phyloP scores from a whole-genome alignment of 148 eudicot species.

The Rhododendron ovatum region DNA sequence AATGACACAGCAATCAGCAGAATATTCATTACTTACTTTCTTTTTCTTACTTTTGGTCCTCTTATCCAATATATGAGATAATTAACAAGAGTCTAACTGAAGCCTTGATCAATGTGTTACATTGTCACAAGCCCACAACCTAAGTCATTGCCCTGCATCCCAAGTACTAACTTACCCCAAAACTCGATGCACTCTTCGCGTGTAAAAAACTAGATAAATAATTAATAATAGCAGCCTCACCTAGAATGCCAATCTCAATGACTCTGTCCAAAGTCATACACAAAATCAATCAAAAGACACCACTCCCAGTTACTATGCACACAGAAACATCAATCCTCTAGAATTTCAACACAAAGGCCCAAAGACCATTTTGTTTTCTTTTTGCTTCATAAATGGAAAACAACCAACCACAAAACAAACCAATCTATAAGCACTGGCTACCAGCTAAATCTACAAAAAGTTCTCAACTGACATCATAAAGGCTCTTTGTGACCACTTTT shows the following conservation, averaged over 20 bases:
- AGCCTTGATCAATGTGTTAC: background rate
- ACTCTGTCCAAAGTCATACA: background rate
- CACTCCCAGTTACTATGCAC: background rate
- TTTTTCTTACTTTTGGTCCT: background rate
- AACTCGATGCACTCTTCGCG: background rate
- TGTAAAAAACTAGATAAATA: background rate
- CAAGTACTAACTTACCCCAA: background rate
- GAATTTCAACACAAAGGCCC: background rate
- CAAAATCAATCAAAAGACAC: background rate
- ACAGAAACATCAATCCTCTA: background rate
- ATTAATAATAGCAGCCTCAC: background rate
- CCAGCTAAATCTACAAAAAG: background rate
- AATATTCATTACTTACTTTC: background rate
- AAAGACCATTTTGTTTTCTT: background rate
- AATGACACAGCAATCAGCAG: background rate
- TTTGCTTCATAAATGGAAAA: background rate
- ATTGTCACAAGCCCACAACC: background rate
- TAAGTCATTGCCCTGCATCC: background rate
- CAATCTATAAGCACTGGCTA: background rate
- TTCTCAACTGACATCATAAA: background rate
- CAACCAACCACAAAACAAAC: background rate
- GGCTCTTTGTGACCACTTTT: background rate
- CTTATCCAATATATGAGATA: background rate
- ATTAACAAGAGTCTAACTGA: background rate
- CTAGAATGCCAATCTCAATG: background rate